A percentile compares a stretch with the other conserved stretches of the same genome.
These are phyloP conservation scores for Wickerhamiella australiensis DNA, from an alignment of 805 yeast genomes.

Conservation along the genomic window DNA sequence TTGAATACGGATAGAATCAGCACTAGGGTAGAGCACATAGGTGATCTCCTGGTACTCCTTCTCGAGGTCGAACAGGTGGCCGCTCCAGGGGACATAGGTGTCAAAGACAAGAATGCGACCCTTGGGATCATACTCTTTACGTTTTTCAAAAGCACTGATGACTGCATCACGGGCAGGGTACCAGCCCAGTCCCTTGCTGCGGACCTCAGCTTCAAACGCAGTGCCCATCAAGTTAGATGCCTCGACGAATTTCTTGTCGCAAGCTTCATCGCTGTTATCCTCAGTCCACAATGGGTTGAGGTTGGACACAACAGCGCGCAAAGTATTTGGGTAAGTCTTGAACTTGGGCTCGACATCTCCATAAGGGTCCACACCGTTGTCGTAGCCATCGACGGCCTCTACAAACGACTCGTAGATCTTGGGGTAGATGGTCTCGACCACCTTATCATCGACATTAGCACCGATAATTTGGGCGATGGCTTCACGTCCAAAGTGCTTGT, in stretches of 20 bases:
- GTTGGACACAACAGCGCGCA: constrained; percentile 65
- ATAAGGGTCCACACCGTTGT: constrained; percentile 69
- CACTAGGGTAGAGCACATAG: constrained; percentile 72
- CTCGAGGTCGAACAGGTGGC: constrained; percentile 70
- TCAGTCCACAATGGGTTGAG: constrained; percentile 81
- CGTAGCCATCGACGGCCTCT: constrained; percentile 87
- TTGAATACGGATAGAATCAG: constrained; percentile 71
- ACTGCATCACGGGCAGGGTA: constrained; percentile 79
- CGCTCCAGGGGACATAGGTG: constrained; percentile 91
- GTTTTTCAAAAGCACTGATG: constrained; percentile 48
- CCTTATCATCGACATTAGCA: constrained; percentile 28
- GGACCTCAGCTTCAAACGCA: constrained; percentile 56
- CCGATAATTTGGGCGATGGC: constrained; percentile 37
- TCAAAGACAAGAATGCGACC: constrained; percentile 67
- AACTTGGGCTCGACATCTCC: constrained; percentile 46
- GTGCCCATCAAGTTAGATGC: constrained; percentile 78
- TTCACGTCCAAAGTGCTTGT: constrained; percentile 43
- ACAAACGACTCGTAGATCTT: constrained; percentile 78
- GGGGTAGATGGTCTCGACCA: constrained; percentile 53
- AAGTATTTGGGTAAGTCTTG: constrained; percentile 57
- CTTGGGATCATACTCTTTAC: constrained; percentile 48
- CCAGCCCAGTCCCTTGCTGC: constrained; percentile 74
- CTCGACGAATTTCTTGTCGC: constrained; percentile 50
- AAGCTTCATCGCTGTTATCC: constrained; percentile 46
- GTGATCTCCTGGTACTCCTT: constrained; percentile 39